phyloP scores from a whole-genome alignment of 1,284 basidiomycete species.

The Marasmius fiardii region DNA sequence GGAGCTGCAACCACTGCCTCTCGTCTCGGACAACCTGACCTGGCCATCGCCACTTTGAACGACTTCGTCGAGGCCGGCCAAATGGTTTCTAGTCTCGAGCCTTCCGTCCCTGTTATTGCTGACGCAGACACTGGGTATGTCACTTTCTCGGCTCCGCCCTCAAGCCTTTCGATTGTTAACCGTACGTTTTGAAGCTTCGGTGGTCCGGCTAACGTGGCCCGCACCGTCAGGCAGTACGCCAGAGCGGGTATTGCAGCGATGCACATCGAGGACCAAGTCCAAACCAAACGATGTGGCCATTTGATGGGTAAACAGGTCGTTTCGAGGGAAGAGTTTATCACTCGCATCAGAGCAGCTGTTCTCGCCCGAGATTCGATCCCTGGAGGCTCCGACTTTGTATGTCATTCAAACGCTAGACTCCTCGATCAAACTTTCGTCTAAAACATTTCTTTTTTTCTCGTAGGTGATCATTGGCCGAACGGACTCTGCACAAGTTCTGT shows the following conservation, averaged over 20 bases:
- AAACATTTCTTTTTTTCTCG: not conserved
- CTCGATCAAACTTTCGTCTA: too few species aligned
- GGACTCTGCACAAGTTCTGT: slow-evolving; percentile 73
- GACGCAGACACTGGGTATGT: slow-evolving; percentile 76
- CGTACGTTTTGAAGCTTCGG: slow-evolving; percentile 50
- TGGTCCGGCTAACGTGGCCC: slow-evolving; percentile 72
- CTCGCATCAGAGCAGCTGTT: slow-evolving; percentile 75
- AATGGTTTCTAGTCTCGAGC: slow-evolving; percentile 66
- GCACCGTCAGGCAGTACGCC: slow-evolving; percentile 71
- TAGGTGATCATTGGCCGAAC: slow-evolving; percentile 77
- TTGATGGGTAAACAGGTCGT: slow-evolving; percentile 77
- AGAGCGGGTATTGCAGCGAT: slow-evolving; percentile 72
- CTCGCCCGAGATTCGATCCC: slow-evolving; percentile 69
- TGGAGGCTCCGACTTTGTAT: slow-evolving; percentile 64
- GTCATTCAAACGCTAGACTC: not conserved
- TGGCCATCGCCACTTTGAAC: slow-evolving; percentile 78
- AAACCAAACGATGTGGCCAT: slow-evolving; percentile 82
- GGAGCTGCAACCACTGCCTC: slow-evolving; percentile 63
- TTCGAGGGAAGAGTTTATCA: slow-evolving; percentile 70
- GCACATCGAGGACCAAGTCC: slow-evolving; percentile 83
- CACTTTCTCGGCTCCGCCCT: not conserved
- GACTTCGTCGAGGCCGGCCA: slow-evolving; percentile 66
- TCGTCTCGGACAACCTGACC: slow-evolving; percentile 72
- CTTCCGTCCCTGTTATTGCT: slow-evolving; percentile 69
- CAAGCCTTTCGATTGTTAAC: not conserved